A percentile compares a stretch with the other conserved stretches of the same genome.
Conservation (phyloP, 805 yeast species). For the Nakazawaea siamensis region DNA sequence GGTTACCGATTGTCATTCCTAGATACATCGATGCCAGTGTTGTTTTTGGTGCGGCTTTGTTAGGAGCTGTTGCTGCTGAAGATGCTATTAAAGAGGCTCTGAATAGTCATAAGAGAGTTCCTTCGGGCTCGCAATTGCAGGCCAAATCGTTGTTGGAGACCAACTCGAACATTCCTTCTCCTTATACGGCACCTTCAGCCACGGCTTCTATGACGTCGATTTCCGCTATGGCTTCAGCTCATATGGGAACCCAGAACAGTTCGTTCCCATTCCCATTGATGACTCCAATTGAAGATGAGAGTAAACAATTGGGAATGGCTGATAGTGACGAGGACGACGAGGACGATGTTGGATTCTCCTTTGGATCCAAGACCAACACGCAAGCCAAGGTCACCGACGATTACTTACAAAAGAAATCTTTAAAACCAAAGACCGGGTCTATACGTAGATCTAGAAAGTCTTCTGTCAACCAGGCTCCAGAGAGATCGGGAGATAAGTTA, state of each 20-base stretch:
- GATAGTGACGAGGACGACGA: constrained; percentile 17
- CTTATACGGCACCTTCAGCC: constrained; percentile 77
- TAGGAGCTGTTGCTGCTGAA: constrained; percentile 91
- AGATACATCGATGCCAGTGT: constrained; percentile 95
- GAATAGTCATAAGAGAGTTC: constrained; percentile 16
- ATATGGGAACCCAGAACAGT: constrained; percentile 21
- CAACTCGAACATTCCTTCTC: constrained; percentile 37
- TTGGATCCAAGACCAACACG: constrained; percentile 48
- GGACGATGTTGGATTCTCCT: constrained; percentile 43
- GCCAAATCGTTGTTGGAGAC: constrained; percentile 19
- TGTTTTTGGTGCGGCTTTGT: constrained; percentile 89
- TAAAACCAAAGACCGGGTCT: constrained; percentile 26
- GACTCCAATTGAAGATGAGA: constrained; percentile 27
- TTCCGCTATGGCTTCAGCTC: constrained; percentile 35
- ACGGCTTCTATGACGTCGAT: constrained; percentile 59
- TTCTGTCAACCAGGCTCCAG: constrained; percentile 10
- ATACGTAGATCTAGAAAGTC: constrained; percentile 13
- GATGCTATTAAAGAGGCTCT: constrained; percentile 33
- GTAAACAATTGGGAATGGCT: constrained; percentile 21
- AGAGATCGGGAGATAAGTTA: constrained; percentile 48
- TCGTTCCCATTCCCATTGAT: constrained; percentile 42
- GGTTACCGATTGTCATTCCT: constrained; percentile 86
- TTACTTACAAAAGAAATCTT: constrained; percentile 22
- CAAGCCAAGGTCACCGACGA: constrained; percentile 45
- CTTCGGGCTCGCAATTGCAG: constrained; percentile 18